Conservation (phyloP, 2,329 filamentous ascomycete genomes). For the Fusarium dimerum region DNA sequence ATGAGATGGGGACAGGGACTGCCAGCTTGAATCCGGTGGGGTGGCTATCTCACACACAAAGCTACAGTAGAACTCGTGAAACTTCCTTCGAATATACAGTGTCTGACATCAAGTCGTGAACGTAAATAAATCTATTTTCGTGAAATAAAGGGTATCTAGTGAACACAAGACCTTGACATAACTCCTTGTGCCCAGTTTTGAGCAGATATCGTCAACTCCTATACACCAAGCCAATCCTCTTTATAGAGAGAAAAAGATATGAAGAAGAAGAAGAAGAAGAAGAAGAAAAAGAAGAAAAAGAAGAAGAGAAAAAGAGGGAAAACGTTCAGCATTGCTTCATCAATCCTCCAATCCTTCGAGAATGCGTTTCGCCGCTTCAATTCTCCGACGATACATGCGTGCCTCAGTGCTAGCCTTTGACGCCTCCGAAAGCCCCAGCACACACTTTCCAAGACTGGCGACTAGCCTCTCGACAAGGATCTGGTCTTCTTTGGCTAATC, state of each 20-base stretch:
- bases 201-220: background rate
- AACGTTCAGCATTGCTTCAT: background rate
- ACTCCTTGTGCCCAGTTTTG: background rate
- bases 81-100: no score
- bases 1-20: no score
- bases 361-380: constrained; percentile 73
- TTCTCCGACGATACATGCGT: constrained; percentile 65
- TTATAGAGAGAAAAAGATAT: no score
- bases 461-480: constrained; percentile 61
- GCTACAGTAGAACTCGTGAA: no score
- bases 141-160: background rate
- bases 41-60: no score
- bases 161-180: background rate
- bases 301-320: no score
- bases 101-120: no score
- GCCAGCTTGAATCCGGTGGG: no score
- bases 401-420: constrained; percentile 57
- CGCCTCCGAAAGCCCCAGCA: constrained; percentile 58
- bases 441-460: constrained; percentile 60
- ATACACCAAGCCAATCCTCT: background rate
- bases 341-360: constrained; percentile 67
- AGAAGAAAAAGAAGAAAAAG: no score
- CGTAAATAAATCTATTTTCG: no score
- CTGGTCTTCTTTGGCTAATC: constrained; percentile 57
- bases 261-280: no score